These are phyloP conservation scores for Suillus paluster DNA, from an alignment of 768 basidiomycete species.

Conservation along the genomic window DNA sequence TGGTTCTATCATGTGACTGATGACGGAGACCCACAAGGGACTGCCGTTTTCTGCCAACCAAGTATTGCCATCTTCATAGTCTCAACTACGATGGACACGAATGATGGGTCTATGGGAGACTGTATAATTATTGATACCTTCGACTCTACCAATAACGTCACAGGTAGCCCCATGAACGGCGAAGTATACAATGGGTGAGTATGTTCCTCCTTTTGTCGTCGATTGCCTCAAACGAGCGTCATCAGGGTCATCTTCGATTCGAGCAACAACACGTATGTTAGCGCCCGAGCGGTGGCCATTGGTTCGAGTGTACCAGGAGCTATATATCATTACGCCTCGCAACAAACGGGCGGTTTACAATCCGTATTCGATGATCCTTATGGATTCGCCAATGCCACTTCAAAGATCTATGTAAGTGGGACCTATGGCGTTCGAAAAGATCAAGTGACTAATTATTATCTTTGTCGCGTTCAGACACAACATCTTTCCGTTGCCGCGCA, in stretches of 20 bases:
- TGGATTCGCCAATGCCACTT: slow-evolving; percentile 58
- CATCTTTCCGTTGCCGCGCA: slow-evolving; percentile 62
- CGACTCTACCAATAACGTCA: slow-evolving; percentile 53
- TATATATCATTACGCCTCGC: slow-evolving; percentile 56
- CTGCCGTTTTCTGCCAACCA: slow-evolving; percentile 63
- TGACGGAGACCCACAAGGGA: slow-evolving; percentile 41
- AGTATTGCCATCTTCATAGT: slow-evolving; percentile 50
- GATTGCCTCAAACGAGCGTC: slow-evolving; percentile 1
- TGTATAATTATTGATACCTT: slow-evolving; percentile 39
- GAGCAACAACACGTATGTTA: slow-evolving; percentile 48
- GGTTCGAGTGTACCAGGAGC: slow-evolving; percentile 61
- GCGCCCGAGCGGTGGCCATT: slow-evolving; percentile 54
- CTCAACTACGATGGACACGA: slow-evolving; percentile 46
- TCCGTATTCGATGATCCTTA: slow-evolving; percentile 51
- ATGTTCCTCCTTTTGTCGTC: background rate
- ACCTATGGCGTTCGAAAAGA: background rate
- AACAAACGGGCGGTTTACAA: slow-evolving; percentile 44
- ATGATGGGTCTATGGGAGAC: slow-evolving; percentile 43
- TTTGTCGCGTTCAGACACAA: slow-evolving; percentile 45
- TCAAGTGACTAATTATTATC: background rate
- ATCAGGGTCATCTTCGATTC: slow-evolving; percentile 46
- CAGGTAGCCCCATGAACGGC: slow-evolving; percentile 48
- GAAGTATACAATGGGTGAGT: slow-evolving; percentile 63
- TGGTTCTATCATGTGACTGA: slow-evolving; percentile 55
- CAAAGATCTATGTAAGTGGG: slow-evolving; percentile 35